Percentiles rank a stretch among this genome's conserved stretches.
Conservation (phyloP, 139 green algal genomes). For the Eudorina sp. region DNA sequence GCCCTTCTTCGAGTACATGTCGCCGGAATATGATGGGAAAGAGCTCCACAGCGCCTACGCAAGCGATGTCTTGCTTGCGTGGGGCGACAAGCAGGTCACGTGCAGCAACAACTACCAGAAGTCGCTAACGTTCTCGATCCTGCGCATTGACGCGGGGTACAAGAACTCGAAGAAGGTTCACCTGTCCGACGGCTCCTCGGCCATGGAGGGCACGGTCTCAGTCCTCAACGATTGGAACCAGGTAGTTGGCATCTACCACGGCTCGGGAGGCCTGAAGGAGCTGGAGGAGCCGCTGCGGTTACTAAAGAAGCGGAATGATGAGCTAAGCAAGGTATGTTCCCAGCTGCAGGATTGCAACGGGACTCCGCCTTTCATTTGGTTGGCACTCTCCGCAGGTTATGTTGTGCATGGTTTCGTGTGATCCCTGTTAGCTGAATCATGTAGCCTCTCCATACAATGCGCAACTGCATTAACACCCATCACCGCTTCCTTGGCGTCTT, state of each 20-base stretch:
- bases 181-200: neutral
- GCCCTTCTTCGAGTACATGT: neutral
- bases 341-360: neutral
- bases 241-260: neutral
- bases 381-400: too few species aligned
- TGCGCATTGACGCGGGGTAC: constrained; percentile 6
- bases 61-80: neutral
- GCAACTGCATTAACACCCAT: too few species aligned
- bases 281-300: neutral
- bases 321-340: neutral
- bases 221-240: constrained; percentile 11
- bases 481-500: too few species aligned
- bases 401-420: too few species aligned
- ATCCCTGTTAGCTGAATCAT: too few species aligned
- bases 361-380: neutral
- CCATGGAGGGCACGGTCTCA: neutral
- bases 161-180: constrained; percentile 30
- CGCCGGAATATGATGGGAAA: neutral
- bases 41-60: neutral
- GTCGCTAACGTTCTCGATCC: neutral
- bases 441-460: too few species aligned
- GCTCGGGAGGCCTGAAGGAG: neutral
- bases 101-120: neutral
- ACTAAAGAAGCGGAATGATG: neutral
- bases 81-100: too few species aligned